Percentiles rank a stretch among this genome's conserved stretches.
These are phyloP conservation scores for Plasmopara viticola DNA, from an alignment of 352 stramenopile genomes.

Conservation along the genomic window DNA sequence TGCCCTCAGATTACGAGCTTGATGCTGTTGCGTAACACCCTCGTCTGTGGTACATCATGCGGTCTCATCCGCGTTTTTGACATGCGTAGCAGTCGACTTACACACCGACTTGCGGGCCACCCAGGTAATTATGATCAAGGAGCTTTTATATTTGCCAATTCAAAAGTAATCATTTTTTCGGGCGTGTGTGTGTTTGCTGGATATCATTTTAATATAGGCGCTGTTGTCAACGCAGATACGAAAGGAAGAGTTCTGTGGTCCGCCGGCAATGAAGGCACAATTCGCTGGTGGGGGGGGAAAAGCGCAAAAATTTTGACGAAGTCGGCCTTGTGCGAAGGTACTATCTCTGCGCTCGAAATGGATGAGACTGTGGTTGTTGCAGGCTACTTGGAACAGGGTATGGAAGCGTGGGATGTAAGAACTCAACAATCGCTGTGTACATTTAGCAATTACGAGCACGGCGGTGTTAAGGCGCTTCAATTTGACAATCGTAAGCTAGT, in stretches of 20 bases:
- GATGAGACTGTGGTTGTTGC: constrained; percentile 85
- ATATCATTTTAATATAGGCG: constrained; percentile 27
- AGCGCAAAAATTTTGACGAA: constrained; percentile 82
- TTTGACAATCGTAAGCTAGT: constrained; percentile 87
- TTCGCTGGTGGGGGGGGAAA: constrained; percentile 87
- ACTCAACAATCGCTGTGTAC: constrained; percentile 82
- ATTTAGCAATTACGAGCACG: constrained; percentile 70
- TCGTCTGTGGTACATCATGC: constrained; percentile 82
- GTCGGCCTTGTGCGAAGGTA: constrained; percentile 68
- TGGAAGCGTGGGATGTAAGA: constrained; percentile 85
- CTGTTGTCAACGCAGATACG: constrained; percentile 77
- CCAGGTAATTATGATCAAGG: constrained; percentile 36
- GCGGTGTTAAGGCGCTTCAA: constrained; percentile 65
- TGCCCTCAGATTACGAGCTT: constrained; percentile 80
- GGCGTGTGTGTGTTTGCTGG: too few species aligned
- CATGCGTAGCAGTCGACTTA: constrained; percentile 68
- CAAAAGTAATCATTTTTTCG: too few species aligned
- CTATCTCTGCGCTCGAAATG: constrained; percentile 81
- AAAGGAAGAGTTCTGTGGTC: constrained; percentile 84
- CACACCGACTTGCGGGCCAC: constrained; percentile 75
- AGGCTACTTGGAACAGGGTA: constrained; percentile 73
- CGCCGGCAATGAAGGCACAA: constrained; percentile 68
- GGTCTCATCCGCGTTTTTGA: constrained; percentile 86
- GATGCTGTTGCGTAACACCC: constrained; percentile 83
- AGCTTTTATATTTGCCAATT: too few species aligned